Conservation (phyloP, 768 basidiomycete genomes). For the Lenzites betulinus region DNA sequence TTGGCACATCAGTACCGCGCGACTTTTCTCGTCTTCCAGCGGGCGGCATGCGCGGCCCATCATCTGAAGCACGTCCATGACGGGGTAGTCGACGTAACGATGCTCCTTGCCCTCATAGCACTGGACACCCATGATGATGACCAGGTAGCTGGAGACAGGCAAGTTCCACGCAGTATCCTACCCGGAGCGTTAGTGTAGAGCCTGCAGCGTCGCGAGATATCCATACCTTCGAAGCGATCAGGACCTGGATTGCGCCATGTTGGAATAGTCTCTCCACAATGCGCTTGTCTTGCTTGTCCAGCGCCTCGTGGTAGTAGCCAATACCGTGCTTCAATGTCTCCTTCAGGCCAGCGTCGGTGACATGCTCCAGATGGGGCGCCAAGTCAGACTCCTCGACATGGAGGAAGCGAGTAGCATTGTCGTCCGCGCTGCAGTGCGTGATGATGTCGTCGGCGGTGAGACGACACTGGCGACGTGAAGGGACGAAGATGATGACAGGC, state of each 20-base stretch:
- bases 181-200: background rate
- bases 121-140: constrained; percentile 99
- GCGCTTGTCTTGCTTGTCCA: constrained; percentile 88
- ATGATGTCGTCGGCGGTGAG: constrained; percentile 90
- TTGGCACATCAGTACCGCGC: constrained; percentile 97
- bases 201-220: background rate
- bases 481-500: constrained; percentile 91
- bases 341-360: constrained; percentile 71
- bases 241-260: constrained; percentile 91
- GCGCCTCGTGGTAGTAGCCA: constrained; percentile 94
- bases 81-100: constrained; percentile 96
- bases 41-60: constrained; percentile 98
- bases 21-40: constrained; percentile 80
- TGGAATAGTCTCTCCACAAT: constrained; percentile 93
- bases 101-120: constrained; percentile 97
- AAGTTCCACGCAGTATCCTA: constrained; percentile 97
- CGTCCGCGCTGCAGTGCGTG: constrained; percentile 85
- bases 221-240: constrained; percentile 89
- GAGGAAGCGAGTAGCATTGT: constrained; percentile 82
- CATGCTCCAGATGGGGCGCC: constrained; percentile 84
- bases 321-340: constrained; percentile 89
- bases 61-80: constrained; percentile 99
- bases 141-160: constrained; percentile 94
- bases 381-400: constrained; percentile 84
- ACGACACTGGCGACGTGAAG: constrained; percentile 91